Evolutionary conservation across 78 protist genomes (phyloP), one percentile per base, ranked within the genome.

Genomic region (Protostelium mycophagum): DNA sequence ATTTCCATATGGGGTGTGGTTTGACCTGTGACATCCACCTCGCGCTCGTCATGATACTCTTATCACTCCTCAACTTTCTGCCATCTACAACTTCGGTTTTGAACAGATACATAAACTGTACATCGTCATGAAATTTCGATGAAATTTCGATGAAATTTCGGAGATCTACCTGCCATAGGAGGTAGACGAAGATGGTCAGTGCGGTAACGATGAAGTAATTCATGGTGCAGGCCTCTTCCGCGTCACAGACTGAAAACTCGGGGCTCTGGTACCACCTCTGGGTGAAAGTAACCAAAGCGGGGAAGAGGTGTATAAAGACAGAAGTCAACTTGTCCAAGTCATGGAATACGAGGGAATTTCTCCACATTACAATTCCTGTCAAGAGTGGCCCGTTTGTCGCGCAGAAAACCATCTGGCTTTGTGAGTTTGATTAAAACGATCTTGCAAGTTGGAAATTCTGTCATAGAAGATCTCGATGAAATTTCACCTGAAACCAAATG

Each of bases 311-410:
- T 39, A 95, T 90, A 38, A 93, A 93, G 16, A 95, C 92, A 1
- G 95, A 90, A 29, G 97, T 95, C 35, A 95, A 37, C 63, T 95
- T 95, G 63, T 95, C 97, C n/a, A 95, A 89, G 35, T 91, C 94
- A 38, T 95, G 97, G 83, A 95, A 95, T 5, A 95, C 97, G 39
- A 95, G 88, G 87, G 94, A 89, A 84, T 95, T 95, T 34, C 96
- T 83, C 97, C 97, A 95, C 10, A 92, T 92, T 25, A 93, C 83
- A 31, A 91, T 73, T 28, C 95, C 97, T 89, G 88, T 85, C n/a
- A 90, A 89, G 86, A 95, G 88, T 63, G 97, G 97, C 0, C 97
- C 97, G 83, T 90, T 95, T 9, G 86, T 38, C 35, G 90, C 36
- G 28, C 92, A 91, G 36, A 92, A 92, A 28, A 92, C 94, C 83